phyloP scores from a whole-genome alignment of 192 early-diverging fungal species.

The Phycomyces blakesleeanus region DNA sequence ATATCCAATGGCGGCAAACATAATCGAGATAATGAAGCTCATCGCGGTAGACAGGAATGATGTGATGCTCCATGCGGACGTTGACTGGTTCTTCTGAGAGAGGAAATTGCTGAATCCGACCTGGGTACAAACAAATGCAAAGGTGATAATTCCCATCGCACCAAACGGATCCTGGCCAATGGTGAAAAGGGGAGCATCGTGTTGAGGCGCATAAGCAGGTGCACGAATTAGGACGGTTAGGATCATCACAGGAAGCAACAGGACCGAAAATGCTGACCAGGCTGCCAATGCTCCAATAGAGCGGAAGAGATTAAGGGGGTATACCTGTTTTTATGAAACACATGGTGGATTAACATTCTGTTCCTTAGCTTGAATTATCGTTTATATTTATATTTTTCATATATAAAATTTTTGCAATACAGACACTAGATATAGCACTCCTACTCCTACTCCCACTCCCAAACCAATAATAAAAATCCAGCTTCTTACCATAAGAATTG shows the following conservation, averaged over 20 bases:
- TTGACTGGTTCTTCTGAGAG: slow-evolving; percentile 46
- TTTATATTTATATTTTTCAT: too few species aligned
- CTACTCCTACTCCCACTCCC: too few species aligned
- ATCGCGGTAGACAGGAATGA: slow-evolving; percentile 44
- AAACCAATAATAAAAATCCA: too few species aligned
- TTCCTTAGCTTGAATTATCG: too few species aligned
- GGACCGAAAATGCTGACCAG: slow-evolving; percentile 56
- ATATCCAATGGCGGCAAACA: slow-evolving; percentile 63
- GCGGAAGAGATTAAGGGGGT: slow-evolving; percentile 61
- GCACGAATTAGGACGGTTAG: slow-evolving; percentile 54
- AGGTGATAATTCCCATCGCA: slow-evolving; percentile 64
- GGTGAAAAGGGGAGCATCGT: slow-evolving; percentile 45
- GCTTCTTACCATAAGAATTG: slow-evolving; percentile 31
- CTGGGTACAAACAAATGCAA: slow-evolving; percentile 67
- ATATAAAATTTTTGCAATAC: too few species aligned
- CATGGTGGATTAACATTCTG: too few species aligned
- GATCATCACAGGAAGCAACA: slow-evolving; percentile 60
- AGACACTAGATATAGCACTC: too few species aligned
- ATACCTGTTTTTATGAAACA: slow-evolving; percentile 43
- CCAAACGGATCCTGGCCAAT: slow-evolving; percentile 58
- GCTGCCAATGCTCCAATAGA: slow-evolving; percentile 56
- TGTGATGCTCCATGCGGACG: slow-evolving; percentile 46
- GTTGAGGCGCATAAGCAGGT: slow-evolving; percentile 46
- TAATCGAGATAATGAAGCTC: slow-evolving; percentile 51
- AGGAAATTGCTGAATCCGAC: slow-evolving; percentile 56